These are phyloP conservation scores for Fusarium praegraminearum DNA, from an alignment of 2,329 filamentous ascomycete species.

Conservation along the genomic window DNA sequence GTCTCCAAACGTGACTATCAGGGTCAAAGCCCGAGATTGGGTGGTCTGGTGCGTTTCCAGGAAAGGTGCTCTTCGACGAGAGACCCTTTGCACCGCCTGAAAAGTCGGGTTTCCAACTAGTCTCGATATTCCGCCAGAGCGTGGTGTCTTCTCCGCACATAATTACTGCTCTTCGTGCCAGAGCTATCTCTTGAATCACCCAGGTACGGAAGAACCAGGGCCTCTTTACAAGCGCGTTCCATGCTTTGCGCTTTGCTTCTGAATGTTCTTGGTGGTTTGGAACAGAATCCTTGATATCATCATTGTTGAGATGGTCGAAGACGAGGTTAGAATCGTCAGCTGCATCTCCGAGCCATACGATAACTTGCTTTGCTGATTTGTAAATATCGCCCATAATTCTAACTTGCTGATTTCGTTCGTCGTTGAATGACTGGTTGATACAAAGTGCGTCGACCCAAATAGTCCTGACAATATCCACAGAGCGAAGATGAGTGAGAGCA, in stretches of 20 bases:
- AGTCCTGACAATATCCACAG: neutral
- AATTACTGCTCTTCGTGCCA: conserved; percentile 1
- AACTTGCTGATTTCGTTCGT: conserved; percentile 30
- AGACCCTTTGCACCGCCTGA: neutral
- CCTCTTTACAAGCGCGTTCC: conserved; percentile 6
- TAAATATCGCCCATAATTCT: conserved; percentile 32
- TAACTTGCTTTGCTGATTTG: conserved; percentile 22
- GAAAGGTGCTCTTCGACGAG: neutral
- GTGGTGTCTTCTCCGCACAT: conserved; percentile 17
- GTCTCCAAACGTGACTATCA: conserved; percentile 10
- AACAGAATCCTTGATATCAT: accelerated
- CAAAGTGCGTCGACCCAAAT: conserved; percentile 25
- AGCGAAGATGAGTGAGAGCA: conserved; percentile 8
- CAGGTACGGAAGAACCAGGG: conserved; percentile 35
- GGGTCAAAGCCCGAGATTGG: conserved; percentile 5
- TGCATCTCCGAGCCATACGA: conserved; percentile 21
- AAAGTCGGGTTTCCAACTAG: conserved; percentile 5
- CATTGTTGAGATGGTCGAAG: conserved; percentile 10
- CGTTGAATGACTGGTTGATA: conserved; percentile 18
- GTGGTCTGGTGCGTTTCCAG: neutral
- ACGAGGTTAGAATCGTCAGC: conserved; percentile 13
- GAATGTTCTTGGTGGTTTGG: accelerated
- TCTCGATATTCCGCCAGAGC: neutral
- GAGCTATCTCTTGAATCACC: conserved; percentile 25
- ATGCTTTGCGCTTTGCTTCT: neutral